A percentile compares a stretch with the other conserved stretches of the same genome.
These are phyloP conservation scores for Claviceps africana DNA, from an alignment of 2,329 filamentous ascomycete species.

Conservation along the genomic window DNA sequence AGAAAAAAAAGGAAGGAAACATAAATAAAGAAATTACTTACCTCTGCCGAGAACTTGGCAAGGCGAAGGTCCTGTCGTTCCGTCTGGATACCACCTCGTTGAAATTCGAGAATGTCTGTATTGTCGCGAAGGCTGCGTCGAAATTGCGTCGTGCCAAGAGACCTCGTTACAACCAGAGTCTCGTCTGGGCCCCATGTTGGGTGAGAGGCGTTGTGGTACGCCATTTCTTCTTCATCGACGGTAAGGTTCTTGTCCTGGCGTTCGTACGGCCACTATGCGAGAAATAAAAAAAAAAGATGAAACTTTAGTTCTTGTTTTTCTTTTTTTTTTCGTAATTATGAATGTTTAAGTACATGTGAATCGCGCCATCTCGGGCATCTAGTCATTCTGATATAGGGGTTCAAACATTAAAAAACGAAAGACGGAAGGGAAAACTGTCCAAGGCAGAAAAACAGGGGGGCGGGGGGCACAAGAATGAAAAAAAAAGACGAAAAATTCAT, in stretches of 20 bases:
- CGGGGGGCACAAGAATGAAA: neutral
- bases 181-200: constrained; percentile 68
- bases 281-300: constrained; percentile 13
- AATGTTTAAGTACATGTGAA: neutral
- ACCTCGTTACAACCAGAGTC: constrained; percentile 47
- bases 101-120: constrained; percentile 19
- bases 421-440: no score
- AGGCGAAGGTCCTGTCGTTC: constrained; percentile 51
- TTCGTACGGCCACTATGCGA: constrained; percentile 68
- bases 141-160: constrained; percentile 24
- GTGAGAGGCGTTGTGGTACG: constrained; percentile 60
- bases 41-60: constrained; percentile 46
- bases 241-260: constrained; percentile 59
- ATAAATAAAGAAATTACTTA: constrained; percentile 14
- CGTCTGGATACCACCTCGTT: constrained; percentile 39
- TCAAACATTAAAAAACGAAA: neutral
- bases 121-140: constrained; percentile 15
- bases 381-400: constrained; percentile 12
- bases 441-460: no score
- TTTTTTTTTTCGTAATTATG: constrained; percentile 17
- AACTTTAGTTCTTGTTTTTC: constrained; percentile 23
- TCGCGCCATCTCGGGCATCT: neutral
- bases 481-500: constrained; percentile 7
- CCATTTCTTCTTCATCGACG: constrained; percentile 48
- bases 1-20: neutral